These are phyloP conservation scores for Pseudocercospora macadamiae DNA, from an alignment of 2,329 filamentous ascomycete species.

Conservation along the genomic window DNA sequence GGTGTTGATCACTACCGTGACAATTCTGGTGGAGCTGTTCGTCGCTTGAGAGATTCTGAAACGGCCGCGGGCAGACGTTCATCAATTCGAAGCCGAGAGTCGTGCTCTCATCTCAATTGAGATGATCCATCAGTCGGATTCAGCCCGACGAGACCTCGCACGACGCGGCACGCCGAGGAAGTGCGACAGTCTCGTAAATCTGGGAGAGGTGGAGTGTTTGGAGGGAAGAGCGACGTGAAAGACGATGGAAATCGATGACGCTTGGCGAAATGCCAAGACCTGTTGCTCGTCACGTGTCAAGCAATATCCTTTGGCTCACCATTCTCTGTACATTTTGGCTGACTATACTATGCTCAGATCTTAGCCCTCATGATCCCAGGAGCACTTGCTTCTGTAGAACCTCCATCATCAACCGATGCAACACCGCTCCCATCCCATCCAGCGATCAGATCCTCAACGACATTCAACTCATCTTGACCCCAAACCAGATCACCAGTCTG, in stretches of 20 bases:
- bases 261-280: too few species aligned
- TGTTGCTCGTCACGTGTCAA: too few species aligned
- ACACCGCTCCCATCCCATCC: conserved; percentile 23
- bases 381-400: background rate
- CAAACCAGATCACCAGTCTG: conserved; percentile 27
- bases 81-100: background rate
- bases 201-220: too few species aligned
- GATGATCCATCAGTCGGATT: background rate
- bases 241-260: too few species aligned
- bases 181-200: too few species aligned
- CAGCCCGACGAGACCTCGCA: too few species aligned
- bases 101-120: background rate
- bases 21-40: background rate
- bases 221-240: too few species aligned
- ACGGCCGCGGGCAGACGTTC: background rate
- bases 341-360: too few species aligned
- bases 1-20: background rate
- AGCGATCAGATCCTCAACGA: conserved; percentile 29
- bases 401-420: conserved; percentile 11
- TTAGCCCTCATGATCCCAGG: conserved; percentile 2
- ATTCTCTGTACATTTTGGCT: too few species aligned
- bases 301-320: too few species aligned
- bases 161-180: too few species aligned
- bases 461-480: conserved; percentile 30
- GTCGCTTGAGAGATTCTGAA: background rate